These are phyloP conservation scores for Lathyrus aphaca DNA, from an alignment of 306 rosid species.

Conservation along the genomic window DNA sequence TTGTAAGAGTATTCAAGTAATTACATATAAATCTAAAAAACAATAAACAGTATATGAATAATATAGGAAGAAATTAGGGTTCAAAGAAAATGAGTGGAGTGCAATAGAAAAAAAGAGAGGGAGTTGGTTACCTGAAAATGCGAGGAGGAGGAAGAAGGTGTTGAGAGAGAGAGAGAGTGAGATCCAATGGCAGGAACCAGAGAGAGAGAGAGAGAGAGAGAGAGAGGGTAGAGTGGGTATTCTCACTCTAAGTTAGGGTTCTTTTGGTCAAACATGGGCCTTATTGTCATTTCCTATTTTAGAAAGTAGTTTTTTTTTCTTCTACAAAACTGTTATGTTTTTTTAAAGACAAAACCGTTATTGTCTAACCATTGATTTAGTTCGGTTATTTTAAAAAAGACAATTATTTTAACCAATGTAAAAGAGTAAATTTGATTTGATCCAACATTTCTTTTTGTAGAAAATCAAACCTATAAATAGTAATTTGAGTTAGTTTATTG, in stretches of 20 bases:
- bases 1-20: constrained; percentile 4
- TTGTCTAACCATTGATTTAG: too few relatives aligned
- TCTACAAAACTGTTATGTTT: too few relatives aligned
- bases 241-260: constrained; percentile 17
- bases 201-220: constrained; percentile 10
- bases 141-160: not conserved
- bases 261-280: constrained; percentile 22
- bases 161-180: constrained; percentile 21
- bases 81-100: not conserved
- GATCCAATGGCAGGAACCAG: constrained; percentile 33
- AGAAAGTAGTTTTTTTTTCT: not conserved
- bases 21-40: constrained; percentile 2
- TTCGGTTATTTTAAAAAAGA: too few relatives aligned
- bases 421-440: too few relatives aligned
- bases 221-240: not conserved
- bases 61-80: not conserved
- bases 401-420: too few relatives aligned
- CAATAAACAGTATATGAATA: not conserved
- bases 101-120: not conserved
- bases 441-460: too few relatives aligned
- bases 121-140: constrained; percentile 27
- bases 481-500: too few relatives aligned
- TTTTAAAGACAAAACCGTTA: too few relatives aligned
- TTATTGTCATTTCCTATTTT: not conserved
- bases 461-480: too few relatives aligned